phyloP scores from a whole-genome alignment of 2,329 filamentous ascomycete genomes.

The Microascus cirrosus region DNA sequence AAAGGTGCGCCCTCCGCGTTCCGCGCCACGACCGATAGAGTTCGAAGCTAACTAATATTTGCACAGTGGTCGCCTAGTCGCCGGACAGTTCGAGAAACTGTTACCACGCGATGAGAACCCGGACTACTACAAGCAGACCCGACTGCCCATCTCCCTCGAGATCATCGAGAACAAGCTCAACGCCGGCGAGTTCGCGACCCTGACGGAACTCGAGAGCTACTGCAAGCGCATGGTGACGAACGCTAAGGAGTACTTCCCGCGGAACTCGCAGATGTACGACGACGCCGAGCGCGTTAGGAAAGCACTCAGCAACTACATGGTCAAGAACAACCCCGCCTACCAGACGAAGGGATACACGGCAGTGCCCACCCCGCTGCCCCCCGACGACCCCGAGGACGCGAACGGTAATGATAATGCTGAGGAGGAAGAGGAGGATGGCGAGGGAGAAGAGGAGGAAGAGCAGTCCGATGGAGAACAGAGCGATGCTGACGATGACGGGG shows the following conservation, averaged over 20 bases:
- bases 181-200: conserved; percentile 53
- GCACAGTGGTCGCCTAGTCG: conserved; percentile 58
- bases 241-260: conserved; percentile 73
- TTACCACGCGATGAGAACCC: conserved; percentile 52
- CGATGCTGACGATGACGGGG: conserved; percentile 15
- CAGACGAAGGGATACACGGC: conserved; percentile 56
- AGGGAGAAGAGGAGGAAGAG: conserved; percentile 18
- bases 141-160: conserved; percentile 68
- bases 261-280: conserved; percentile 60
- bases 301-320: conserved; percentile 79
- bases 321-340: conserved; percentile 76
- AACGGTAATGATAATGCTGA: conserved; percentile 18
- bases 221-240: conserved; percentile 83
- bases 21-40: background rate
- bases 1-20: conserved; percentile 45
- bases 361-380: conserved; percentile 61
- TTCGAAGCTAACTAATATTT: conserved; percentile 9
- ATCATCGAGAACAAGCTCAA: conserved; percentile 67
- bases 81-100: conserved; percentile 64
- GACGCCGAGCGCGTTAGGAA: conserved; percentile 84
- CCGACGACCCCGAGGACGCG: conserved; percentile 23
- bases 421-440: conserved; percentile 15
- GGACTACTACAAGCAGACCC: conserved; percentile 68
- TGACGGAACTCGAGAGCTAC: conserved; percentile 71
- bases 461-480: conserved; percentile 20